Percentiles rank a stretch among this genome's conserved stretches.
Conservation (phyloP, 2,329 filamentous ascomycete genomes). For the Coleophoma eucalyptorum region DNA sequence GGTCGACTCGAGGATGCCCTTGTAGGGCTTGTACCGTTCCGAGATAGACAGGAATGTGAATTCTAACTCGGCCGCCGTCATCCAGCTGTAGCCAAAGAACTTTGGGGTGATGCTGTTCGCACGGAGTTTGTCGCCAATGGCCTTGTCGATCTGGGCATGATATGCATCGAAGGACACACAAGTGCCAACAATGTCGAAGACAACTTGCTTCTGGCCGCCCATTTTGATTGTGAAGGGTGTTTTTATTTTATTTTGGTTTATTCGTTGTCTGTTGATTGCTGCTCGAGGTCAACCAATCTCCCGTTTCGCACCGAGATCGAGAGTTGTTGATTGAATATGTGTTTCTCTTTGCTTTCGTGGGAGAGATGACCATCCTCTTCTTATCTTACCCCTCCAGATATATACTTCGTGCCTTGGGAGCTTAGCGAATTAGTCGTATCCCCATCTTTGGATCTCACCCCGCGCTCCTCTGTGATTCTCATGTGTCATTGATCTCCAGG, state of each 20-base stretch:
- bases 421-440: too few species aligned
- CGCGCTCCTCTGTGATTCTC: too few species aligned
- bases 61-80: constrained; percentile 42
- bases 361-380: too few species aligned
- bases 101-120: constrained; percentile 34
- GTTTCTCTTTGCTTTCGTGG: too few species aligned
- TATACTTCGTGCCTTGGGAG: too few species aligned
- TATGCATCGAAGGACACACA: constrained; percentile 41
- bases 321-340: too few species aligned
- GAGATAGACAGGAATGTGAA: constrained; percentile 45
- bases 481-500: too few species aligned
- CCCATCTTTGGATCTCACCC: too few species aligned
- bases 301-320: too few species aligned
- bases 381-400: too few species aligned
- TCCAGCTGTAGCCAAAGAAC: constrained; percentile 42
- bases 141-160: constrained; percentile 34
- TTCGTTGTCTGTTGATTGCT: not conserved
- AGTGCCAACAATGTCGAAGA: constrained; percentile 51
- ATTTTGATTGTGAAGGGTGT: not conserved
- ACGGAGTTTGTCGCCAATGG: constrained; percentile 36
- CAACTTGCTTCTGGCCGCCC: constrained; percentile 37
- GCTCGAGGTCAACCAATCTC: not conserved
- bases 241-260: not conserved
- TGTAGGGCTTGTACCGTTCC: constrained; percentile 38
- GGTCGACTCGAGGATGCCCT: constrained; percentile 35